Conservation (phyloP, 257 asterid genomes). For the Scutellaria galericulata region DNA sequence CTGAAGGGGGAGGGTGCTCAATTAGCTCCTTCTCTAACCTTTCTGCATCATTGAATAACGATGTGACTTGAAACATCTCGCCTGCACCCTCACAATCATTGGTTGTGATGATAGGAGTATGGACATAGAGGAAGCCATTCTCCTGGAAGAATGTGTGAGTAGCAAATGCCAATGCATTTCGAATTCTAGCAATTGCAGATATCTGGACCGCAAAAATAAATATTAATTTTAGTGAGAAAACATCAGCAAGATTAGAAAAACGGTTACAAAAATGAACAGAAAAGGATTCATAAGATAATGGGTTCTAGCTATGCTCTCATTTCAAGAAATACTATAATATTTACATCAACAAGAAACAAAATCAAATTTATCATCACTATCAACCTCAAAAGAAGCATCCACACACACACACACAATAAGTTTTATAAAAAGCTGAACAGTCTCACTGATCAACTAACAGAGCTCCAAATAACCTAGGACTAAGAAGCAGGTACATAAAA, state of each 20-base stretch:
- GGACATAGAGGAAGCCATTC: constrained; percentile 85
- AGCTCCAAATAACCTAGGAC: not conserved
- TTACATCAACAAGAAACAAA: not conserved
- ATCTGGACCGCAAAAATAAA: constrained; percentile 49
- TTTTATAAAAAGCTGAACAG: not conserved
- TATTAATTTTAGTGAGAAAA: constrained; percentile 15
- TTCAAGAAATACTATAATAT: not conserved
- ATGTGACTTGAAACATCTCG: constrained; percentile 99
- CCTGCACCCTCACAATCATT: constrained; percentile 99
- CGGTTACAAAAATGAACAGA: not conserved
- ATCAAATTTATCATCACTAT: not conserved
- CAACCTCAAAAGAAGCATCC: constrained; percentile 2
- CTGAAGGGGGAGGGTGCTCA: constrained; percentile 75
- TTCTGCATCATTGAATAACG: constrained; percentile 70
- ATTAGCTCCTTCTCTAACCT: constrained; percentile 79
- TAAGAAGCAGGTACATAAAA: too few species aligned
- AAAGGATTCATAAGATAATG: not conserved
- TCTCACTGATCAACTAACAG: not conserved
- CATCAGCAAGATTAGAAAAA: not conserved
- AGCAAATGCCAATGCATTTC: constrained; percentile 85
- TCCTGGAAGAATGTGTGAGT: constrained; percentile 95
- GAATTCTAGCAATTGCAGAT: constrained; percentile 87
- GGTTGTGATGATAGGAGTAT: constrained; percentile 92
- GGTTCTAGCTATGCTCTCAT: not conserved
- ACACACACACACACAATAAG: not conserved